phyloP scores from a whole-genome alignment of 257 asterid species.

The Nemophila menziesii region DNA sequence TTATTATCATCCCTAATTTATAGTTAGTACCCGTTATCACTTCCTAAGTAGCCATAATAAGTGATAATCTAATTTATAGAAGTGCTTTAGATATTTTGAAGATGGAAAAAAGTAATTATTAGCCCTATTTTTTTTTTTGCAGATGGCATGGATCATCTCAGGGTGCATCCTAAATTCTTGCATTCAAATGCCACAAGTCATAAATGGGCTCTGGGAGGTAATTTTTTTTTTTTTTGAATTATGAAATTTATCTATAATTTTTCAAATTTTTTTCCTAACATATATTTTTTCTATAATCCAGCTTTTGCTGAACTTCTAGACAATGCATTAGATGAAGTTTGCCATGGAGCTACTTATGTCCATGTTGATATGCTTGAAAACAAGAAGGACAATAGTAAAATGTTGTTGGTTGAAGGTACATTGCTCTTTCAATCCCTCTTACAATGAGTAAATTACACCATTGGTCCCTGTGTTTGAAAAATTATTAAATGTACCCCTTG shows the following conservation, averaged over 20 bases:
- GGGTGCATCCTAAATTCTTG: conserved; percentile 67
- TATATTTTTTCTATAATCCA: conserved; percentile 13
- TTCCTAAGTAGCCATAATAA: too few relatives aligned
- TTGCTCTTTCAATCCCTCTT: too few relatives aligned
- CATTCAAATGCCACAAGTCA: conserved; percentile 92
- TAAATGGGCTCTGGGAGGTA: conserved; percentile 90
- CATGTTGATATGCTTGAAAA: conserved; percentile 42
- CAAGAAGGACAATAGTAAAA: conserved; percentile 29
- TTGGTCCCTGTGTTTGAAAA: not conserved
- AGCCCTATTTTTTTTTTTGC: too few relatives aligned
- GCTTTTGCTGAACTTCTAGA: conserved; percentile 90
- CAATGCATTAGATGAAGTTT: conserved; percentile 76
- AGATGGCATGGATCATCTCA: conserved; percentile 61
- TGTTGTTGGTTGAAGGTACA: conserved; percentile 64
- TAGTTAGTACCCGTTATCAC: too few relatives aligned
- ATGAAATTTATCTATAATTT: not conserved
- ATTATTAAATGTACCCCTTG: too few relatives aligned
- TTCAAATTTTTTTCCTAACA: not conserved
- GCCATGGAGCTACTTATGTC: conserved; percentile 64
- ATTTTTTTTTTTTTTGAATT: not conserved
- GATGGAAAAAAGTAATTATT: too few relatives aligned
- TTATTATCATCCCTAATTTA: too few relatives aligned
- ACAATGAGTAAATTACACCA: not conserved
- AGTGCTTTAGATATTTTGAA: too few relatives aligned
- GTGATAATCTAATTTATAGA: too few relatives aligned